Conservation (phyloP, 345 rosid species). For the Eucalyptus pauciflora region DNA sequence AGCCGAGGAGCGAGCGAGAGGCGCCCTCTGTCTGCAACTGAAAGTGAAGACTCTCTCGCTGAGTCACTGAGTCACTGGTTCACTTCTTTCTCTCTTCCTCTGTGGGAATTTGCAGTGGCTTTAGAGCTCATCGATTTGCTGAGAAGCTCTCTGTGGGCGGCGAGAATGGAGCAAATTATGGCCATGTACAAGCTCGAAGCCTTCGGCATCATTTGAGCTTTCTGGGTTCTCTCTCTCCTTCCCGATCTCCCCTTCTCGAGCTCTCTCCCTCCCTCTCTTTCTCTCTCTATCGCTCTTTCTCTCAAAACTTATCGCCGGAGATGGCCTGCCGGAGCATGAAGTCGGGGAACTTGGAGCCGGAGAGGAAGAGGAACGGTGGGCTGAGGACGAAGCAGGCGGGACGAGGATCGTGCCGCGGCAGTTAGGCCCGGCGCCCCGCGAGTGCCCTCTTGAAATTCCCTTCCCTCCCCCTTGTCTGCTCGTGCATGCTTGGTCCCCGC, state of each 20-base stretch:
- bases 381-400: slow-evolving; percentile 43
- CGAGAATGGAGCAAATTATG: slow-evolving; percentile 8
- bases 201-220: slow-evolving; percentile 3
- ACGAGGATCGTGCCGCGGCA: slow-evolving; percentile 47
- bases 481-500: background rate
- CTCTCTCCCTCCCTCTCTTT: background rate
- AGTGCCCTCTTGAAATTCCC: background rate
- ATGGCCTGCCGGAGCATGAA: slow-evolving; percentile 25
- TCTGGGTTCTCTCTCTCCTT: background rate
- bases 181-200: slow-evolving; percentile 14
- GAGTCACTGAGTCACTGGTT: background rate
- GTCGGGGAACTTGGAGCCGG: slow-evolving; percentile 29
- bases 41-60: background rate
- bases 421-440: slow-evolving; percentile 8
- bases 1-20: background rate
- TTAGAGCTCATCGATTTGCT: background rate
- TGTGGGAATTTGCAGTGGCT: no score
- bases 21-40: background rate
- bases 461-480: background rate
- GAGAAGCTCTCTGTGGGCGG: background rate
- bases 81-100: background rate
- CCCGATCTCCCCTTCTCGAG: background rate
- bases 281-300: background rate
- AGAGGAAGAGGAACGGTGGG: slow-evolving; percentile 40
- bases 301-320: background rate